phyloP scores from a whole-genome alignment of 805 yeast species.

The Wickerhamomyces tratensis region DNA sequence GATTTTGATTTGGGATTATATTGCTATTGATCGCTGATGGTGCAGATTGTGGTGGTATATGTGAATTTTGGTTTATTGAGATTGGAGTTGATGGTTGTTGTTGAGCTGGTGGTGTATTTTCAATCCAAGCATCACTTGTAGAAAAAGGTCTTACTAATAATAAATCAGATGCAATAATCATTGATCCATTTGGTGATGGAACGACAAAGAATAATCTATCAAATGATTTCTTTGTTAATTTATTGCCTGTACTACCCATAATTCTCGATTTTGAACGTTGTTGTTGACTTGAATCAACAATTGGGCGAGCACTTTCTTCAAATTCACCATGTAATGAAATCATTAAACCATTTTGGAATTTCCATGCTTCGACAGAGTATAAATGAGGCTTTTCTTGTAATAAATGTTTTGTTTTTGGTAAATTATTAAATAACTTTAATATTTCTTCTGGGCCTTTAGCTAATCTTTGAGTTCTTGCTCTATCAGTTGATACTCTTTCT shows the following conservation, averaged over 20 bases:
- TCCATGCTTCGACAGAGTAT: slow-evolving; percentile 72
- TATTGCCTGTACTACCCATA: slow-evolving; percentile 17
- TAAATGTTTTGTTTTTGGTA: slow-evolving; percentile 77
- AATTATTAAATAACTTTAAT: slow-evolving; percentile 42
- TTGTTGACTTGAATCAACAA: slow-evolving; percentile 18
- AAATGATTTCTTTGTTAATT: slow-evolving; percentile 60
- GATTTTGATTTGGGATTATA: not conserved
- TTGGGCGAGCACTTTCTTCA: slow-evolving; percentile 57
- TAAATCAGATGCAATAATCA: slow-evolving; percentile 83
- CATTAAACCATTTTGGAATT: slow-evolving; percentile 67
- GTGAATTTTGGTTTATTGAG: too few species aligned
- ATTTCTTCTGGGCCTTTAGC: slow-evolving; percentile 65
- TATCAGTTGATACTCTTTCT: slow-evolving; percentile 44
- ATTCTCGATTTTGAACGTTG: slow-evolving; percentile 19
- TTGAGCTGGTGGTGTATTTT: slow-evolving; percentile 2
- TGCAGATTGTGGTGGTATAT: too few species aligned
- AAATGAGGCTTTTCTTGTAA: slow-evolving; percentile 50
- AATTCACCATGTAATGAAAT: slow-evolving; percentile 79
- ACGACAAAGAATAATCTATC: slow-evolving; percentile 79
- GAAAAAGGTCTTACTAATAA: slow-evolving; percentile 56
- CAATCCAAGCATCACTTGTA: slow-evolving; percentile 47
- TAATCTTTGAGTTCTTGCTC: slow-evolving; percentile 48
- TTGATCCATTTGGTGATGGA: slow-evolving; percentile 54
- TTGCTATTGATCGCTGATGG: slow-evolving; percentile 4
- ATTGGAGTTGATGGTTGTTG: not conserved